These are phyloP conservation scores for Chlorella variabilis DNA, from an alignment of 163 green algal genomes.

Conservation along the genomic window DNA sequence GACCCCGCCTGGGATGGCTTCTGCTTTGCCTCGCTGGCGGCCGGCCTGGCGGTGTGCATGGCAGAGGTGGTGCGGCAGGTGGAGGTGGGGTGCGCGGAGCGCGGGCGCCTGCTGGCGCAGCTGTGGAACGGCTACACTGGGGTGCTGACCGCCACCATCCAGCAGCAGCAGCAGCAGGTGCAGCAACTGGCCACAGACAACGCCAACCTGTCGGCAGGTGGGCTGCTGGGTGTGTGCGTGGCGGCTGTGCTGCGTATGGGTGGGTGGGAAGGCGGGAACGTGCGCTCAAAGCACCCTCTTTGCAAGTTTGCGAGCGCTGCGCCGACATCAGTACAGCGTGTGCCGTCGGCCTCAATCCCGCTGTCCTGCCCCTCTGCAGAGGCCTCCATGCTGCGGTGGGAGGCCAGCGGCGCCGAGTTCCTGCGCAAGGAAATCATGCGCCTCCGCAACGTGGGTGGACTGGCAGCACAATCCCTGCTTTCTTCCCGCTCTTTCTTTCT, in stretches of 20 bases:
- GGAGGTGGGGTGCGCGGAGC: slow-evolving; percentile 37
- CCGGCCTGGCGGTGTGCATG: slow-evolving; percentile 19
- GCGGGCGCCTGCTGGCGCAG: slow-evolving; percentile 24
- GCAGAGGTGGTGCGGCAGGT: slow-evolving; percentile 33
- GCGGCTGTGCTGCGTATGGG: neutral
- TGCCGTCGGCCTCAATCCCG: too few relatives aligned
- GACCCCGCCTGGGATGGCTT: slow-evolving; percentile 24
- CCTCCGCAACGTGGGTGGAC: slow-evolving; percentile 21
- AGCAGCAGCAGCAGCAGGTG: slow-evolving; percentile 26
- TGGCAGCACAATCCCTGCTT: too few relatives aligned
- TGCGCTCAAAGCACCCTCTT: too few relatives aligned
- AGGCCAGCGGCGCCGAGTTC: slow-evolving; percentile 18
- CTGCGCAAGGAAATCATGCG: slow-evolving; percentile 23
- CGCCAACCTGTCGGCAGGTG: slow-evolving; percentile 23
- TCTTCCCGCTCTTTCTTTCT: too few relatives aligned
- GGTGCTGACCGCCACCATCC: neutral
- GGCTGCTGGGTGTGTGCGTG: neutral
- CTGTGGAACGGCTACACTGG: slow-evolving; percentile 37
- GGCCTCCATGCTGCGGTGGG: slow-evolving; percentile 18
- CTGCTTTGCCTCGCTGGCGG: slow-evolving; percentile 14
- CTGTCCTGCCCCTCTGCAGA: neutral
- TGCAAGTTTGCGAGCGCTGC: too few relatives aligned
- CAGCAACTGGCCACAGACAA: neutral
- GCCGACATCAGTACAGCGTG: too few relatives aligned
- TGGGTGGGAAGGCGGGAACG: too few relatives aligned